phyloP scores from a whole-genome alignment of 2,329 filamentous ascomycete genomes.

The Cladorrhinum sp. region DNA sequence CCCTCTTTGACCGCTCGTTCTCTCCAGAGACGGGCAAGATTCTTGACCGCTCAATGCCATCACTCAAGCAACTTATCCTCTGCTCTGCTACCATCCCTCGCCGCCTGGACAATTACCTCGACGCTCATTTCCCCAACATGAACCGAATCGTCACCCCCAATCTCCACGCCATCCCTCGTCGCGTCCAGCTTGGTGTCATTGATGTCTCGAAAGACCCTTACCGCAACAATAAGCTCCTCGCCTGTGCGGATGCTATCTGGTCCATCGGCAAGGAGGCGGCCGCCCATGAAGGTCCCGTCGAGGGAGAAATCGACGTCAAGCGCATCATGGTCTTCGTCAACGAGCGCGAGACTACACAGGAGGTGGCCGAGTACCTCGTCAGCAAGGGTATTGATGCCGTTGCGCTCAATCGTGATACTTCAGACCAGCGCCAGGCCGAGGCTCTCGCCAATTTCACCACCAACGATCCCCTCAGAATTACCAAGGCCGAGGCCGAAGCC shows the following conservation, averaged over 20 bases:
- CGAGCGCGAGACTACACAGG: slow-evolving; percentile 82
- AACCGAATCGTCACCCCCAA: slow-evolving; percentile 88
- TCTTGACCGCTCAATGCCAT: slow-evolving; percentile 76
- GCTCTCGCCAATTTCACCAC: slow-evolving; percentile 73
- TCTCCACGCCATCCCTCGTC: slow-evolving; percentile 89
- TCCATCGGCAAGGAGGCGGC: slow-evolving; percentile 77
- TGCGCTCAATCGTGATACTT: slow-evolving; percentile 80
- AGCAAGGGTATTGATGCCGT: slow-evolving; percentile 86
- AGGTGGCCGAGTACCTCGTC: slow-evolving; percentile 74
- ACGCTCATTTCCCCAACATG: slow-evolving; percentile 77
- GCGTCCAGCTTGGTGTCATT: slow-evolving; percentile 89
- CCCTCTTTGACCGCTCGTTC: slow-evolving; percentile 91
- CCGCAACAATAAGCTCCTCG: slow-evolving; percentile 85
- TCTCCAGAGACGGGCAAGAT: slow-evolving; percentile 77
- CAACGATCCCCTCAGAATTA: slow-evolving; percentile 37
- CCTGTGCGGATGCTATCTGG: slow-evolving; percentile 93
- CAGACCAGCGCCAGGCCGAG: slow-evolving; percentile 72
- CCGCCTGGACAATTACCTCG: slow-evolving; percentile 82
- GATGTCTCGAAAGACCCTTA: slow-evolving; percentile 93
- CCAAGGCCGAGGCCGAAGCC: slow-evolving; percentile 8
- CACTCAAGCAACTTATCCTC: slow-evolving; percentile 79
- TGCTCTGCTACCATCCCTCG: slow-evolving; percentile 96
- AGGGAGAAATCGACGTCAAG: slow-evolving; percentile 65
- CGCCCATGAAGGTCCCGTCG: slow-evolving; percentile 53
- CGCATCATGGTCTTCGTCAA: slow-evolving; percentile 96